phyloP scores from a whole-genome alignment of 495 filamentous ascomycete genomes.

The Daldinia grandis region DNA sequence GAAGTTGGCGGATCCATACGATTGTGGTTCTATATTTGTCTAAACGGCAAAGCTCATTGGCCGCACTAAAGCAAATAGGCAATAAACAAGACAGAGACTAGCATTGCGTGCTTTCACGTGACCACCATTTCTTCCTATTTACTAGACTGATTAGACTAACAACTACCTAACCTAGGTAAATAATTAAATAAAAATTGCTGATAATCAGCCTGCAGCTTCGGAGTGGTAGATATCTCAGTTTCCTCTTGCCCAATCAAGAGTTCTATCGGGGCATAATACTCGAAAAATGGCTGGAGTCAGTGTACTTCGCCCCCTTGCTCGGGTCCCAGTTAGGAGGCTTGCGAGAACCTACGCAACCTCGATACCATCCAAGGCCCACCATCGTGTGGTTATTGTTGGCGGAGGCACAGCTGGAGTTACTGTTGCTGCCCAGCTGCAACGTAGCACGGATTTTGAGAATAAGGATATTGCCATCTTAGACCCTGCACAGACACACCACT shows the following conservation, averaged over 20 bases:
- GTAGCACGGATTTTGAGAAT: conserved; percentile 60
- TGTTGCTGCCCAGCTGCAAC: conserved; percentile 70
- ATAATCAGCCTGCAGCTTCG: conserved; percentile 6
- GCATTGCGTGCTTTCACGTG: conserved; percentile 47
- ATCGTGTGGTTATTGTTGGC: conserved; percentile 71
- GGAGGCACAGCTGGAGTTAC: conserved; percentile 69
- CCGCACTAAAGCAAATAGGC: conserved; percentile 6
- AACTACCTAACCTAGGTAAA: not conserved
- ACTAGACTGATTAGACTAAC: not conserved
- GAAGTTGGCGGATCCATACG: not conserved
- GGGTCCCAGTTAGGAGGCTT: conserved; percentile 23
- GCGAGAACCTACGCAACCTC: conserved; percentile 42
- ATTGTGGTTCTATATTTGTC: not conserved
- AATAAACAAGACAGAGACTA: not conserved
- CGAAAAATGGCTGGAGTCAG: conserved; percentile 33
- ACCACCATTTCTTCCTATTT: conserved; percentile 19
- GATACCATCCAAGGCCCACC: conserved; percentile 51
- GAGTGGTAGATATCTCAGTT: not conserved
- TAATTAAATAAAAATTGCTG: conserved; percentile 8
- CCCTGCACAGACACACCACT: conserved; percentile 70
- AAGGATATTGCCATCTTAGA: conserved; percentile 75
- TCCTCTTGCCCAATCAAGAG: conserved; percentile 25
- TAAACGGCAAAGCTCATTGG: conserved; percentile 12
- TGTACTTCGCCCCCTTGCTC: conserved; percentile 37
- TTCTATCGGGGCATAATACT: not conserved